Conservation (phyloP, 129 eudicot species). For the carrot (Daucus carota) region DNA sequence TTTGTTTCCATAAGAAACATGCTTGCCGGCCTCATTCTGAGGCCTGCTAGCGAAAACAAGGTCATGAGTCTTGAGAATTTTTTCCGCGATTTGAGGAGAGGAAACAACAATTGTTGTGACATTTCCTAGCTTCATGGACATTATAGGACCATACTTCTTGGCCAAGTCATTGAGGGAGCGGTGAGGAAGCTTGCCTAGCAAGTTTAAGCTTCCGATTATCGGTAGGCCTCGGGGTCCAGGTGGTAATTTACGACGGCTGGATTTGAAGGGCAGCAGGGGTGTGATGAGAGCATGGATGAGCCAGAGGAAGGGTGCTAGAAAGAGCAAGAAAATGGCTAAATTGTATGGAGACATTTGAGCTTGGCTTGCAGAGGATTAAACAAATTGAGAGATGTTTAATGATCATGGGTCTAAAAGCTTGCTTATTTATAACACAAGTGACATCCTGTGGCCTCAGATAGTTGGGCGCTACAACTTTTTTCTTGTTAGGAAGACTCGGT, state of each 20-base stretch:
- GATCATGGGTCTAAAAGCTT: not conserved
- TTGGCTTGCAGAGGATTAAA: not conserved
- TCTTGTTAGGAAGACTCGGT: no score
- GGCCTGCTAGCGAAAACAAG: conserved; percentile 36
- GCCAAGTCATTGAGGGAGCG: conserved; percentile 11
- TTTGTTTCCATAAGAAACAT: conserved; percentile 16
- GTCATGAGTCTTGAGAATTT: conserved; percentile 35
- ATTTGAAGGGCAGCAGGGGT: not conserved
- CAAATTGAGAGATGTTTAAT: not conserved
- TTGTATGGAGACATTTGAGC: not conserved
- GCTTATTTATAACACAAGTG: not conserved
- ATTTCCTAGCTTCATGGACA: conserved; percentile 23
- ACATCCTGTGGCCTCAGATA: no score
- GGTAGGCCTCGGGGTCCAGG: conserved; percentile 25
- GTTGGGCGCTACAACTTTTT: no score
- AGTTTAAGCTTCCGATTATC: conserved; percentile 21
- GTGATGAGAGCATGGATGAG: not conserved
- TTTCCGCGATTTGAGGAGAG: conserved; percentile 38
- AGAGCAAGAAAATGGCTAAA: not conserved
- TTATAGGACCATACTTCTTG: conserved; percentile 24
- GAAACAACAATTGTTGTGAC: conserved; percentile 28
- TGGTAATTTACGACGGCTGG: conserved; percentile 11
- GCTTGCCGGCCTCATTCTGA: conserved; percentile 3
- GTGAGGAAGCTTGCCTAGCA: conserved; percentile 21
- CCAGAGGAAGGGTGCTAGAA: not conserved